A percentile compares a stretch with the other conserved stretches of the same genome.
Evolutionary conservation across 1,139 yeast species (phyloP).

Genomic region (Pichia sp.): DNA sequence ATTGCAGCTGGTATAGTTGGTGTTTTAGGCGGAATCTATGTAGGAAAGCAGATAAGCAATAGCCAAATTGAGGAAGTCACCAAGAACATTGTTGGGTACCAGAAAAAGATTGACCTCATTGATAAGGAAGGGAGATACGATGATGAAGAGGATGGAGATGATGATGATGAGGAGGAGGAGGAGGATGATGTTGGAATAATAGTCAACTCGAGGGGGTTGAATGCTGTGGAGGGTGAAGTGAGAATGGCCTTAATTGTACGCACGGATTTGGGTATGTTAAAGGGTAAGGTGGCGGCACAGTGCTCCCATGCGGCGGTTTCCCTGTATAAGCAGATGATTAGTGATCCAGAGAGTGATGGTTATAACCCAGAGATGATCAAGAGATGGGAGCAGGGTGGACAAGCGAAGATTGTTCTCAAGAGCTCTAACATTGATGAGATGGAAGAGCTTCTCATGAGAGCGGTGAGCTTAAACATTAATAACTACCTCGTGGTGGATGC

Average conservation of each 20-base stretch:
- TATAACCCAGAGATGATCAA: conserved; percentile 52
- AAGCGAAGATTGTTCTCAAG: conserved; percentile 90
- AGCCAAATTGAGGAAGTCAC: too few relatives aligned
- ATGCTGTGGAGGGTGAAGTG: conserved; percentile 68
- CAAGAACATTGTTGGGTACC: too few relatives aligned
- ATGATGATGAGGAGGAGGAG: conserved; percentile 44
- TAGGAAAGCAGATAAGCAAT: conserved; percentile 3
- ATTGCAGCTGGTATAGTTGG: too few relatives aligned
- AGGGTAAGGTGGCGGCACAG: conserved; percentile 97
- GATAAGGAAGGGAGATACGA: neutral
- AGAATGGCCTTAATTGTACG: conserved; percentile 86
- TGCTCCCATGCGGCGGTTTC: conserved; percentile 97
- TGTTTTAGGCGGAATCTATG: conserved; percentile 5
- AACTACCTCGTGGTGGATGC: conserved; percentile 87
- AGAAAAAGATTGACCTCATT: too few relatives aligned
- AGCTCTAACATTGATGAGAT: conserved; percentile 65
- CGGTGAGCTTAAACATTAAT: conserved; percentile 72
- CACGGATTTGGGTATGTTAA: conserved; percentile 84
- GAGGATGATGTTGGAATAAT: conserved; percentile 18
- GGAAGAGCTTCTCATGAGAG: conserved; percentile 73
- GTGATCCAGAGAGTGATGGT: conserved; percentile 27
- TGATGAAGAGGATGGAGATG: conserved; percentile 14
- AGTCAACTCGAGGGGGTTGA: conserved; percentile 50
- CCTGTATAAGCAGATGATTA: conserved; percentile 64
- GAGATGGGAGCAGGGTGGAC: conserved; percentile 86